phyloP scores from a whole-genome alignment of 1,139 yeast species.

The Lodderomyces oxycetoniae region DNA sequence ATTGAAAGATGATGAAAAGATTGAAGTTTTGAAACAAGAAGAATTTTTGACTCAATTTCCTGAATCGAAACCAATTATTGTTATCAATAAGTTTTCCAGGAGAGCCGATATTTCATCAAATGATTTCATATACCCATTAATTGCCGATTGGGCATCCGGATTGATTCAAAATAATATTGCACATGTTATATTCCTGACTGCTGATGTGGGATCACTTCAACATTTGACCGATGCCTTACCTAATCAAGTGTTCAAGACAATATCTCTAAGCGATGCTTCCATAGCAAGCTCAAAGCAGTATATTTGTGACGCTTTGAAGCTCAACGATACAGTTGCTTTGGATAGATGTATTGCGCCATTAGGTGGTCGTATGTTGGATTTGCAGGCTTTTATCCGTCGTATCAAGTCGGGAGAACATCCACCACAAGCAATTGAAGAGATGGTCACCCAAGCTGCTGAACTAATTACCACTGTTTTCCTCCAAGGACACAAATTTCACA shows the following conservation, averaged over 20 bases:
- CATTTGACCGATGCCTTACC: slow-evolving; percentile 70
- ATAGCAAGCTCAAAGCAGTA: slow-evolving; percentile 64
- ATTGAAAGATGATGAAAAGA: slow-evolving; percentile 12
- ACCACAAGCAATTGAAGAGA: slow-evolving; percentile 65
- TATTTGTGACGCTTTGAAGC: slow-evolving; percentile 57
- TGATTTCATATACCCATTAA: slow-evolving; percentile 64
- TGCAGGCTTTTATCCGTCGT: slow-evolving; percentile 86
- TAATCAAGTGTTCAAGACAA: slow-evolving; percentile 75
- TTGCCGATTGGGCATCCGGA: slow-evolving; percentile 87
- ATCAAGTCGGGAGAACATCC: slow-evolving; percentile 85
- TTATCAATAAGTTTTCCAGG: slow-evolving; percentile 65
- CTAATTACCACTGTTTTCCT: slow-evolving; percentile 82
- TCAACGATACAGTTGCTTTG: slow-evolving; percentile 29
- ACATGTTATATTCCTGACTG: slow-evolving; percentile 82
- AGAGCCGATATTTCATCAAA: slow-evolving; percentile 50
- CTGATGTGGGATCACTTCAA: slow-evolving; percentile 75
- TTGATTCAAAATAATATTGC: slow-evolving; percentile 76
- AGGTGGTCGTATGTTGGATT: slow-evolving; percentile 93
- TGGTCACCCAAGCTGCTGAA: slow-evolving; percentile 80
- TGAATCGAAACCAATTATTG: slow-evolving; percentile 80
- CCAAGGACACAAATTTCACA: slow-evolving; percentile 28
- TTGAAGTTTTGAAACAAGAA: slow-evolving; percentile 55
- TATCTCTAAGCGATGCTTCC: slow-evolving; percentile 79
- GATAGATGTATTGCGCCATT: slow-evolving; percentile 64
- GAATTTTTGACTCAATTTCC: slow-evolving; percentile 84